Evolutionary conservation across 371 early-diverging fungal species (phyloP).

Genomic region (Mucor irregularis): DNA sequence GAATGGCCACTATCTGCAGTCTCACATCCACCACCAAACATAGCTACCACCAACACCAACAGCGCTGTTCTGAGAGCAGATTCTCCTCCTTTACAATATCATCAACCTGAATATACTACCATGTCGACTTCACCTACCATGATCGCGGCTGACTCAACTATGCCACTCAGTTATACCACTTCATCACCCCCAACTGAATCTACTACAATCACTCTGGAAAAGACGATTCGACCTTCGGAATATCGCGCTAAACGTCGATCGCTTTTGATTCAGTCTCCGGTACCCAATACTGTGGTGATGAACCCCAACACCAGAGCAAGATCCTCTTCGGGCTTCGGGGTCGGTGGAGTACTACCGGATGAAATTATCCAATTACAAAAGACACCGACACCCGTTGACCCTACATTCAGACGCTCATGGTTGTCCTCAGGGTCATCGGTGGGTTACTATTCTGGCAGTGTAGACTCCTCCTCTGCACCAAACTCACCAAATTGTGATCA

Average conservation of each 20-base stretch:
- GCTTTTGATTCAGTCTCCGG: conserved; percentile 34
- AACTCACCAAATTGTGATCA: conserved; percentile 17
- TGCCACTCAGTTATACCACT: background rate
- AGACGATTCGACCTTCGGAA: conserved; percentile 42
- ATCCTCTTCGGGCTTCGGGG: conserved; percentile 12
- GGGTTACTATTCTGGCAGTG: conserved; percentile 14
- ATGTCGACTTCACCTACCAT: background rate
- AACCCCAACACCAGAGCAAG: conserved; percentile 8
- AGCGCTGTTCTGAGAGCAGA: background rate
- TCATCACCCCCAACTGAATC: background rate
- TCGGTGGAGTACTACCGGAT: conserved; percentile 28
- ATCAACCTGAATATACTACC: no score
- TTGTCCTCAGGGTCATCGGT: conserved; percentile 16
- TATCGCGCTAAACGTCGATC: conserved; percentile 53
- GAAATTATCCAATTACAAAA: conserved; percentile 4
- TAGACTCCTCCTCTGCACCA: conserved; percentile 18
- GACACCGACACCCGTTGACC: background rate
- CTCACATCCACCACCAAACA: background rate
- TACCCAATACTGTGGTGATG: background rate
- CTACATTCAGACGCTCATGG: conserved; percentile 20
- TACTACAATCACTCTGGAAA: conserved; percentile 2
- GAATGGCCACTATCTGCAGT: background rate
- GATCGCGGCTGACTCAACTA: background rate
- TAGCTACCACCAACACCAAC: background rate
- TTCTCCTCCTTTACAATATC: no score